Evolutionary conservation across 1,284 basidiomycete species (phyloP), one percentile per base, ranked within the genome.

Genomic region (Heliocybe sulcata): DNA sequence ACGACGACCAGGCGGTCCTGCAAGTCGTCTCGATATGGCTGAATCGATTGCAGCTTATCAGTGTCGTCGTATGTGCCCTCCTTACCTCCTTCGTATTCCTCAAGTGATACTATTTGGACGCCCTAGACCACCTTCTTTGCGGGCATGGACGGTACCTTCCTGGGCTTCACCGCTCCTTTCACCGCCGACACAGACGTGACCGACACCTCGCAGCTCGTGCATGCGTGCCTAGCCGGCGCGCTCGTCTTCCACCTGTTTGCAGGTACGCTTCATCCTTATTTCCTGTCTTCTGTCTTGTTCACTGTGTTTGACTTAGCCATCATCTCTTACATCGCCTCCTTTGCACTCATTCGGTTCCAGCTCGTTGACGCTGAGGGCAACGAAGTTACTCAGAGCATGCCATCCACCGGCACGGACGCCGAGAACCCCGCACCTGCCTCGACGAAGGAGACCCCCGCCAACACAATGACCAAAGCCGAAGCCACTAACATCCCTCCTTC

Each of bases 101-200:
- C 23, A 51, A n/a, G 29, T 20, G 19, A 52, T 14, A 4, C 27
- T 25, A 35, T 25, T 26, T 49, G 45, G 35, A 20, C 20, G 19
- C 35, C 29, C 33, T 50, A 74, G 72, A 69, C 71, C 0, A 69
- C 69, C 9, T 73, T 74, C 63, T 74, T 72, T 55, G 68, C 70
- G 2, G 66, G 68, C 16, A 67, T 71, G 47, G 70, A 74, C 60
- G 62, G 67, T 19, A 63, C 70, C 45, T 52, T 72, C 1, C 65
- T 70, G 54, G 63, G 59, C 8, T 61, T 72, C 11, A 65, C 65
- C 4, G 60, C 65, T 8, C 57, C 58, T 1, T 59, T 61, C 1
- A 59, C 61, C 12, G 55, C 57, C 14, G 57, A 60, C 47, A 58
- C 33, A 20, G 42, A 48, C 8, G 60, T 62, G 55, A 61, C 60